These are phyloP conservation scores for Prunus armeniaca DNA, from an alignment of 306 rosid species.

Conservation along the genomic window DNA sequence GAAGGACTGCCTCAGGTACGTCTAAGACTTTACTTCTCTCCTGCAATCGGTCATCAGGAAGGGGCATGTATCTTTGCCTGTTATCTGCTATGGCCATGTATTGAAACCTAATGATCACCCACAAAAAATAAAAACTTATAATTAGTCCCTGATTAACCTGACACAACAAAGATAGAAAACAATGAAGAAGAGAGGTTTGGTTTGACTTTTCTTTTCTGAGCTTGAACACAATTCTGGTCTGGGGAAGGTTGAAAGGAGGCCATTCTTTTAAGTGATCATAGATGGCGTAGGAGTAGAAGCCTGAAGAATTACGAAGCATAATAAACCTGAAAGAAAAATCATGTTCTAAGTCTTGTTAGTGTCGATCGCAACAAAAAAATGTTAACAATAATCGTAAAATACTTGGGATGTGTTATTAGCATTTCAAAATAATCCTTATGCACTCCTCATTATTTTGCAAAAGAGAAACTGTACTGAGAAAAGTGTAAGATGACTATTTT, in stretches of 20 bases:
- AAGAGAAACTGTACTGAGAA: no score
- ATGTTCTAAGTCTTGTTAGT: not conserved
- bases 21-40: slow-evolving; percentile 58
- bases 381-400: no score
- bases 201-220: slow-evolving; percentile 85
- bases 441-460: no score
- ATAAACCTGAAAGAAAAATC: slow-evolving; percentile 51
- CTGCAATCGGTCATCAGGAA: slow-evolving; percentile 66
- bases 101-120: slow-evolving; percentile 49
- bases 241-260: slow-evolving; percentile 87
- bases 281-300: slow-evolving; percentile 84
- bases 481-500: no score
- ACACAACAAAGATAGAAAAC: not conserved
- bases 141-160: no score
- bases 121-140: not conserved
- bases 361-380: not conserved
- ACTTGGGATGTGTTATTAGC: no score
- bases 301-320: slow-evolving; percentile 74
- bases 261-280: slow-evolving; percentile 76
- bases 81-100: slow-evolving; percentile 75
- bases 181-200: not conserved
- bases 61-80: slow-evolving; percentile 85
- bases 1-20: slow-evolving; percentile 73
- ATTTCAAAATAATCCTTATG: no score
- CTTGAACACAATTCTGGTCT: slow-evolving; percentile 83